These are phyloP conservation scores for Oryza brachyantha DNA, from an alignment of 176 grass and related monocot genomes.

Conservation along the genomic window DNA sequence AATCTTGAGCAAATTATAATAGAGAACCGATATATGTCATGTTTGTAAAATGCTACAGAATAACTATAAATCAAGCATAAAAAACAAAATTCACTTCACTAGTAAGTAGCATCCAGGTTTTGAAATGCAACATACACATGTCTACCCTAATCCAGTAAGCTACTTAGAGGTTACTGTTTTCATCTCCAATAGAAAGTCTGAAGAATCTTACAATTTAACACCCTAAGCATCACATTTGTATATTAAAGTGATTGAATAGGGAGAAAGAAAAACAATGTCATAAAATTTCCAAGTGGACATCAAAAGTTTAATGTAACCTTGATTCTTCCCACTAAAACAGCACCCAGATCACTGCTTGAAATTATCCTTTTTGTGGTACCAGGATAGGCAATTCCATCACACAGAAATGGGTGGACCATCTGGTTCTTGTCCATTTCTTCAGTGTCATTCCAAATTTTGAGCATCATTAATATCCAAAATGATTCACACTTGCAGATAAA, in stretches of 20 bases:
- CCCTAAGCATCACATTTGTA: background rate
- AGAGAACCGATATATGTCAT: background rate
- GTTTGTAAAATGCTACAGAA: background rate
- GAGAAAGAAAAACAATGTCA: background rate
- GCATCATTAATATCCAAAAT: constrained; percentile 62
- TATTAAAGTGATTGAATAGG: background rate
- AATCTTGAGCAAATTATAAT: constrained; percentile 5
- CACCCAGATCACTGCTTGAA: constrained; percentile 64
- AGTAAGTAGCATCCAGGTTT: background rate
- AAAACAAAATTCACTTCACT: background rate
- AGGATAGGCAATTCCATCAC: constrained; percentile 48
- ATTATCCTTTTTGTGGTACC: constrained; percentile 59
- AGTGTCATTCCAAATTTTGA: constrained; percentile 45
- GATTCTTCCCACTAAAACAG: constrained; percentile 74
- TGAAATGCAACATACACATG: background rate
- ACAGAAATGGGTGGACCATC: constrained; percentile 21
- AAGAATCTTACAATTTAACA: background rate
- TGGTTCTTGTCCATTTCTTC: constrained; percentile 31
- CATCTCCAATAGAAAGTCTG: background rate
- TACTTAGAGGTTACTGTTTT: background rate
- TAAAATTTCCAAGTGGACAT: background rate
- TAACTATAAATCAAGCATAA: background rate
- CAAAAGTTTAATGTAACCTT: constrained; percentile 47
- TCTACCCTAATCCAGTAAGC: background rate
- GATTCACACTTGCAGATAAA: constrained; percentile 65